These are phyloP conservation scores for Macrophomina phaseolina DNA, from an alignment of 2,329 filamentous ascomycete species.

Conservation along the genomic window DNA sequence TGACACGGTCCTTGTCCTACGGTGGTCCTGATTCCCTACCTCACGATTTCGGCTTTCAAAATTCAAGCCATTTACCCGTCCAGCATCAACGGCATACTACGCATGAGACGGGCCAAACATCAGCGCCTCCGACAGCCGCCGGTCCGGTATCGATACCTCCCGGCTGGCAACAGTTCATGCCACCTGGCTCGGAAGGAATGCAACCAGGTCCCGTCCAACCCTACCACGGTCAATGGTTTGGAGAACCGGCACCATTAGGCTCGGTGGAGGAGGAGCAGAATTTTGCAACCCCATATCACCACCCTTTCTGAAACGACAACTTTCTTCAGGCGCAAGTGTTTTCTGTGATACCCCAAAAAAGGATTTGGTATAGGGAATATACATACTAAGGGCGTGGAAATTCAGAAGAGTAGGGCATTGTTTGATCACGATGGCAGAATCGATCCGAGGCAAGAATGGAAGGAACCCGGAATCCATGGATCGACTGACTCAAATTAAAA, in stretches of 20 bases:
- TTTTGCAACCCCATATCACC: conserved; percentile 9
- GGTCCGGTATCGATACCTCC: conserved; percentile 5
- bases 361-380: conserved; percentile 16
- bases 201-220: conserved; percentile 24
- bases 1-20: conserved; percentile 46
- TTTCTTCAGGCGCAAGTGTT: conserved; percentile 24
- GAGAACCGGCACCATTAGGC: conserved; percentile 3
- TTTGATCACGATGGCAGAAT: neutral
- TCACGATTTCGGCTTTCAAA: conserved; percentile 36
- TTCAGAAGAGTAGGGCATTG: neutral
- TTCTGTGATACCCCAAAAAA: conserved; percentile 27
- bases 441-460: neutral
- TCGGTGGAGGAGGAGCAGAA: conserved; percentile 26
- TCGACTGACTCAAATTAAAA: neutral
- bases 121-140: neutral
- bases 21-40: conserved; percentile 45
- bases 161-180: conserved; percentile 14
- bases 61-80: conserved; percentile 1
- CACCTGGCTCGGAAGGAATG: conserved; percentile 1
- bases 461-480: neutral
- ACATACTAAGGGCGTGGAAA: neutral
- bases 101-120: conserved; percentile 1
- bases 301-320: conserved; percentile 18
- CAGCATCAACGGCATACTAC: conserved; percentile 13
- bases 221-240: conserved; percentile 17